phyloP scores from a whole-genome alignment of 2,329 filamentous ascomycete genomes.

The Pseudomassariella vexata region DNA sequence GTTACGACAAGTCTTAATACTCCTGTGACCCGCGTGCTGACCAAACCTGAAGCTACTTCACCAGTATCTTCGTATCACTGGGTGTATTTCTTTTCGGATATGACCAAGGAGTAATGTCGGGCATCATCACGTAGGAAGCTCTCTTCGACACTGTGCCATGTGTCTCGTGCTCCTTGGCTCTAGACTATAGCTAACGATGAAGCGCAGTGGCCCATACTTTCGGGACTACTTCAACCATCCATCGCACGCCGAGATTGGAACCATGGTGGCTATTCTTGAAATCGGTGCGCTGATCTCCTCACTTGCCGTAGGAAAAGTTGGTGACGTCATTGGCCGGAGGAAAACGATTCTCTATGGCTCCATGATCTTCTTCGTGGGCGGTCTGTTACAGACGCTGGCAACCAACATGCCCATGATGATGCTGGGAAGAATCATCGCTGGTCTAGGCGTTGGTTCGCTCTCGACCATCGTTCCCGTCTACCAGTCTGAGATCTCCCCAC shows the following conservation, averaged over 20 bases:
- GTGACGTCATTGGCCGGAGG: constrained; percentile 84
- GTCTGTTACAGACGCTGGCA: constrained; percentile 77
- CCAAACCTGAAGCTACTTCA: constrained; percentile 67
- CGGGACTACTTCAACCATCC: constrained; percentile 90
- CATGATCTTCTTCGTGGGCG: constrained; percentile 78
- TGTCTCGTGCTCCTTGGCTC: neutral
- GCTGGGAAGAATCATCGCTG: constrained; percentile 74
- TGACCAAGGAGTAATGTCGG: constrained; percentile 86
- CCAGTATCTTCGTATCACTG: constrained; percentile 81
- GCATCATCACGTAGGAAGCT: constrained; percentile 55
- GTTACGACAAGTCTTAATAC: constrained; percentile 23
- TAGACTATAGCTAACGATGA: neutral
- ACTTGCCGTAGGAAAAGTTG: constrained; percentile 76
- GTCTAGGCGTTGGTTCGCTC: constrained; percentile 79
- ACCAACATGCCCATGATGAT: constrained; percentile 87
- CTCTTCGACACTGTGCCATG: neutral
- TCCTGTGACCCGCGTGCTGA: constrained; percentile 13
- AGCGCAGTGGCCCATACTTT: constrained; percentile 71
- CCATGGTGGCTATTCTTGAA: constrained; percentile 96
- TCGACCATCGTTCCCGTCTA: constrained; percentile 93
- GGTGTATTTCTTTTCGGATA: constrained; percentile 87
- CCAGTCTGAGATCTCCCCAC: constrained; percentile 91
- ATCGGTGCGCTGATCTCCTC: constrained; percentile 90
- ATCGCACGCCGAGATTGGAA: constrained; percentile 80
- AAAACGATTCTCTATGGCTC: constrained; percentile 92